Evolutionary conservation across 2,329 filamentous ascomycete genomes (phyloP), one percentile per base, ranked within the genome.

Genomic region (Cladophialophora exuberans): DNA sequence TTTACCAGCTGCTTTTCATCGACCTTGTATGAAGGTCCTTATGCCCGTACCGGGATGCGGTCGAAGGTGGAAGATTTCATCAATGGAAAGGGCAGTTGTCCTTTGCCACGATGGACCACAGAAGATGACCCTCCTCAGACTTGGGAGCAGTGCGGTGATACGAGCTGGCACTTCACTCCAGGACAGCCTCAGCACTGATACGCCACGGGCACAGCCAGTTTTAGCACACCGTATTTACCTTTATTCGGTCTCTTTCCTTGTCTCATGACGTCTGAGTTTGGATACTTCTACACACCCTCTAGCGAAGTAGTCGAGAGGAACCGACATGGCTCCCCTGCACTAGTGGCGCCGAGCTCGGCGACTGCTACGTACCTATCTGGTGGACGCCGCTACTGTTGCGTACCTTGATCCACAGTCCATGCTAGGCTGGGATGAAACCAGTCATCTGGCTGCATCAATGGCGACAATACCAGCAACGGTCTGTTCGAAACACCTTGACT

Each of bases 121-220:
- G 38, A 52, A 28, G 42, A 53, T 35, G 26, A 50, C 31, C 47
- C 49, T 23, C 30, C 48, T 28, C 35, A 38, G 5, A 13, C 20
- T 6, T 62, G 60, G 60, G 60, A 62, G 28, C 38, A 41, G 7
- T 13, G 33, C n/a, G 54, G 57, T 6, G 60, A 62, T 31, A 60
- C 57, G n/a, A 60, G 54, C 30, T 60, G 46, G 44, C 60, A 62
- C 47, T 62, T 57, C 28, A 35, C 55, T 13, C 43, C 57, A 22
- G 46, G 46, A 18, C 46, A 39, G 35, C 46, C 46, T 30, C 46
- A 49, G 11, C 33, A 30, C n/a, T 49, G 28, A 20, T 9, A n/a
- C 7, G n/a, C 23, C 23, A 49, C 20, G 23, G 9, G 17, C 10
- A 33, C n/a, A 13, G 33, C 23, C 23, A 33, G 4, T 22, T 28